phyloP scores from a whole-genome alignment of 306 rosid genomes.

The Cotoneaster glaucophyllus region DNA sequence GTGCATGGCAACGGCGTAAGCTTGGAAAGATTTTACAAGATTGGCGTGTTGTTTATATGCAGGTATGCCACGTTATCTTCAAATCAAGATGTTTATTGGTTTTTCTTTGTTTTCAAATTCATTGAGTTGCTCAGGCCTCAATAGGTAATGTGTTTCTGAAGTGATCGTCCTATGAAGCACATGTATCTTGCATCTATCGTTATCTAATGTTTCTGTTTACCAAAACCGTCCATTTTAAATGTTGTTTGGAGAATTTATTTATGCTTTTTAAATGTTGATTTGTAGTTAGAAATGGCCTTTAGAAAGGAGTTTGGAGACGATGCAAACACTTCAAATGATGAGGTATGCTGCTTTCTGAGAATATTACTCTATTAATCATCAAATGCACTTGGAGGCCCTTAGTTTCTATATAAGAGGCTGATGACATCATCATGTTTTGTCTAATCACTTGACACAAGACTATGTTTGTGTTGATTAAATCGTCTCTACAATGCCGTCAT shows the following conservation, averaged over 20 bases:
- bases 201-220: background rate
- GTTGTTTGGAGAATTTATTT: conserved; percentile 9
- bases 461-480: background rate
- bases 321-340: conserved; percentile 36
- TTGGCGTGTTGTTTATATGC: conserved; percentile 81
- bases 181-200: background rate
- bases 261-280: conserved; percentile 20
- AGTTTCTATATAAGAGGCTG: background rate
- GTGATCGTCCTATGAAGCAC: background rate
- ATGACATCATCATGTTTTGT: background rate
- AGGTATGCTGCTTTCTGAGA: conserved; percentile 43
- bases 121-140: background rate
- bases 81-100: background rate
- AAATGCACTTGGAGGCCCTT: background rate
- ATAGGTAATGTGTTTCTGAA: background rate
- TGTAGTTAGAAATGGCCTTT: conserved; percentile 78
- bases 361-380: background rate
- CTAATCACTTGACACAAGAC: background rate
- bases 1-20: conserved; percentile 99
- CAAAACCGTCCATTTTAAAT: background rate
- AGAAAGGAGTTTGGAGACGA: conserved; percentile 63
- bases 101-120: background rate
- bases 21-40: conserved; percentile 93
- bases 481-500: background rate
- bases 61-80: conserved; percentile 46